phyloP scores from a whole-genome alignment of 352 stramenopile genomes.

The Pythium guiyangense region DNA sequence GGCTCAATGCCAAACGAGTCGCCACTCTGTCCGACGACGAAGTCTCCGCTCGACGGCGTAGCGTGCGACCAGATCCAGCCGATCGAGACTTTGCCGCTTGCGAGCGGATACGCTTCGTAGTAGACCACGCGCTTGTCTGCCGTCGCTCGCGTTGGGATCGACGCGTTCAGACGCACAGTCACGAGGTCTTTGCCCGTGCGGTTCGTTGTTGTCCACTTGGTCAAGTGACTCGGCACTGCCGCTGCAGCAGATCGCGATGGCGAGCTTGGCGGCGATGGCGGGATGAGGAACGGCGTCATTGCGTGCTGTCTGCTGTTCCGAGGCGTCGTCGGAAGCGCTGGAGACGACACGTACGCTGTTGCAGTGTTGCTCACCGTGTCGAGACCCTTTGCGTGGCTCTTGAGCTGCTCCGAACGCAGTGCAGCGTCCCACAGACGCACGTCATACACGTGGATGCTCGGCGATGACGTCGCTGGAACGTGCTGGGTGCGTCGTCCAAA shows the following conservation, averaged over 20 bases:
- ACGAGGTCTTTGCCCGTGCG: conserved; percentile 35
- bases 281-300: conserved; percentile 15
- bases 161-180: conserved; percentile 30
- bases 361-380: conserved; percentile 20
- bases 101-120: conserved; percentile 49
- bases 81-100: conserved; percentile 43
- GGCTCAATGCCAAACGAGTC: conserved; percentile 45
- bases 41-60: conserved; percentile 6
- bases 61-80: conserved; percentile 35
- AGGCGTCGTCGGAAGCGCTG: conserved; percentile 20
- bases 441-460: conserved; percentile 45
- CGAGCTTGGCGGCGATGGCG: conserved; percentile 28
- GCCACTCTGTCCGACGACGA: conserved; percentile 34
- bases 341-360: not conserved
- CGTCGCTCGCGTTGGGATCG: conserved; percentile 6
- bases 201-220: conserved; percentile 57
- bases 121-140: conserved; percentile 24
- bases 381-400: conserved; percentile 46
- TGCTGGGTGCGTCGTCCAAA: not conserved
- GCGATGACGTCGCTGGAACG: not conserved
- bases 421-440: conserved; percentile 59
- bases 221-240: conserved; percentile 28
- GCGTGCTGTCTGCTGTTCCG: conserved; percentile 5
- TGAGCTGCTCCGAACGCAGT: conserved; percentile 47
- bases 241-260: conserved; percentile 24